These are phyloP conservation scores for Chytridium lagenaria DNA, from an alignment of 371 early-diverging fungal genomes.

Conservation along the genomic window DNA sequence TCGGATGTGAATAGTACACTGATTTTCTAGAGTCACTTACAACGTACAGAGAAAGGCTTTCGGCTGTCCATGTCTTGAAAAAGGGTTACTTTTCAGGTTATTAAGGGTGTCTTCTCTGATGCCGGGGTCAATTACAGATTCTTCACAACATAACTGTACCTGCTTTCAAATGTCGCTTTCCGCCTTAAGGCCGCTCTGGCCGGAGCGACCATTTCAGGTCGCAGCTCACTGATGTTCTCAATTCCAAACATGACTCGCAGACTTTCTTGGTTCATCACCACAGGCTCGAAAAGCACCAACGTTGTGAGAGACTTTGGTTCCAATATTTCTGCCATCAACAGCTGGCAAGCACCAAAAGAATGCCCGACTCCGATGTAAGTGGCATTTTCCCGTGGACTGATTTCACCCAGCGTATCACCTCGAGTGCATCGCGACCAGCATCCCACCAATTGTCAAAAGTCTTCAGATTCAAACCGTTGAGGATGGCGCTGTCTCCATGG, in stretches of 20 bases:
- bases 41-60: constrained; percentile 19
- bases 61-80: constrained; percentile 15
- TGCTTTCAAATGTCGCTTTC: constrained; percentile 19
- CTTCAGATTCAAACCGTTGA: constrained; percentile 9
- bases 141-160: neutral
- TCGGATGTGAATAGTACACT: neutral
- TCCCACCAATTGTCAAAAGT: constrained; percentile 21
- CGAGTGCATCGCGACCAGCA: constrained; percentile 22
- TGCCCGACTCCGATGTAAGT: constrained; percentile 34
- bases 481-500: constrained; percentile 31
- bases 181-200: constrained; percentile 14
- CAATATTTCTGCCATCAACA: constrained; percentile 8
- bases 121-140: neutral
- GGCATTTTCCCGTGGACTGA: neutral
- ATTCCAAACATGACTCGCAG: constrained; percentile 4
- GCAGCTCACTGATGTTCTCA: neutral
- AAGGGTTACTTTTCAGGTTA: constrained; percentile 19
- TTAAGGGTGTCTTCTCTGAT: neutral
- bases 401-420: constrained; percentile 23
- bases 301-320: constrained; percentile 4
- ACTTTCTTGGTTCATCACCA: constrained; percentile 20
- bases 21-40: neutral
- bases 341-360: constrained; percentile 30
- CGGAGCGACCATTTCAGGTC: neutral
- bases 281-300: constrained; percentile 27